phyloP scores from a whole-genome alignment of 1,139 yeast species.

The Trichomonascaceae sp. region DNA sequence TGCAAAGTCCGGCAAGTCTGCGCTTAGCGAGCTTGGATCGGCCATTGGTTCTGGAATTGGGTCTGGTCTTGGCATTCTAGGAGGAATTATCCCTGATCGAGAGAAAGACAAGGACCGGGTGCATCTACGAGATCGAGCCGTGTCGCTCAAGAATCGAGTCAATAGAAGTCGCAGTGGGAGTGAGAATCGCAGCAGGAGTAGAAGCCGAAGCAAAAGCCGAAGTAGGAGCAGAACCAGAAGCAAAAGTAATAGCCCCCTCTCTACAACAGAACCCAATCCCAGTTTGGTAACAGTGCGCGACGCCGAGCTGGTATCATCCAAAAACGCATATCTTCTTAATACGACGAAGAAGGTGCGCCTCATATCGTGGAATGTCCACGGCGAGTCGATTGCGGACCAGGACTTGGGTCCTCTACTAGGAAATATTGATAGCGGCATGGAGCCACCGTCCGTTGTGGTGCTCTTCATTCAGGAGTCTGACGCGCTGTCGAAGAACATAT shows the following conservation, averaged over 20 bases:
- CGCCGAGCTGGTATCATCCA: constrained; percentile 6
- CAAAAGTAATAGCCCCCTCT: no score
- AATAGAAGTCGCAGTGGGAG: neutral
- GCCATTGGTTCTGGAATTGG: neutral
- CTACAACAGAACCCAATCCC: neutral
- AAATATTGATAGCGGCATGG: constrained; percentile 8
- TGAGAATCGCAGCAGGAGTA: neutral
- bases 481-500: constrained; percentile 34
- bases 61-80: neutral
- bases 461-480: constrained; percentile 41
- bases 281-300: constrained; percentile 3
- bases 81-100: neutral
- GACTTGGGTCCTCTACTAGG: constrained; percentile 15
- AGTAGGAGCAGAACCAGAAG: neutral
- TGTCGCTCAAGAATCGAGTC: no score
- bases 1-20: neutral
- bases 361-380: constrained; percentile 38
- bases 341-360: constrained; percentile 17
- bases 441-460: constrained; percentile 22
- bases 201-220: neutral
- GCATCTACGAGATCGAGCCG: constrained; percentile 1
- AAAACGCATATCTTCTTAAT: constrained; percentile 6
- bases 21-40: neutral
- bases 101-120: constrained; percentile 1
- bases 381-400: constrained; percentile 23